Percentiles rank a stretch among this genome's conserved stretches.
Conservation (phyloP, 768 basidiomycete species). For the Austroboletus festivus region DNA sequence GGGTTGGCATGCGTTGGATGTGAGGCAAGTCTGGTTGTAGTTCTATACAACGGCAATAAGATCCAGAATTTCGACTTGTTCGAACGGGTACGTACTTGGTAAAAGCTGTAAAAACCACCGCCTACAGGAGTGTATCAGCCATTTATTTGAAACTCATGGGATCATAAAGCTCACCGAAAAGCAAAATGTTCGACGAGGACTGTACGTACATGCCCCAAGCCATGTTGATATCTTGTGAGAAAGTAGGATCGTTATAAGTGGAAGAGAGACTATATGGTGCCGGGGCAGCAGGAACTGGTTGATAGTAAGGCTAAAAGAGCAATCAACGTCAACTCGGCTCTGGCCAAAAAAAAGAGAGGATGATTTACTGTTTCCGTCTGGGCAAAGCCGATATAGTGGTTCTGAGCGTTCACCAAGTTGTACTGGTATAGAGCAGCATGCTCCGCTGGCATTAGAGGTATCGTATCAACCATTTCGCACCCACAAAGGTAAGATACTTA, state of each 20-base stretch:
- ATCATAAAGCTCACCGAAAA: slow-evolving; percentile 35
- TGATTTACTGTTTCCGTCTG: slow-evolving; percentile 48
- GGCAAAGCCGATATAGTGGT: slow-evolving; percentile 50
- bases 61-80: too few species aligned
- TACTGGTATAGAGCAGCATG: slow-evolving; percentile 50
- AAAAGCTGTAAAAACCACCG: slow-evolving; percentile 51
- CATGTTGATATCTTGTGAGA: slow-evolving; percentile 3
- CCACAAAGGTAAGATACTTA: too few species aligned
- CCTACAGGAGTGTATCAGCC: slow-evolving; percentile 30
- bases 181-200: slow-evolving; percentile 38
- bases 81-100: slow-evolving; percentile 29
- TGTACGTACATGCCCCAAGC: slow-evolving; percentile 21
- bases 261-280: slow-evolving; percentile 38
- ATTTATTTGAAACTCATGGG: slow-evolving; percentile 24
- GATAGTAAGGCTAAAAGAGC: slow-evolving; percentile 45
- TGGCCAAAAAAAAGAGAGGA: background rate
- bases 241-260: slow-evolving; percentile 39
- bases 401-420: slow-evolving; percentile 38
- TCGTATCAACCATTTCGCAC: too few species aligned
- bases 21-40: slow-evolving; percentile 37
- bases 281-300: slow-evolving; percentile 43
- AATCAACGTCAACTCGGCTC: background rate
- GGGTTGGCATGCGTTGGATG: slow-evolving; percentile 36
- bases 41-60: slow-evolving; percentile 27
- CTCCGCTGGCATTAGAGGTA: slow-evolving; percentile 38